A percentile compares a stretch with the other conserved stretches of the same genome.
Evolutionary conservation across 257 asterid species (phyloP).

Genomic region (Craterostigma plantagineum): DNA sequence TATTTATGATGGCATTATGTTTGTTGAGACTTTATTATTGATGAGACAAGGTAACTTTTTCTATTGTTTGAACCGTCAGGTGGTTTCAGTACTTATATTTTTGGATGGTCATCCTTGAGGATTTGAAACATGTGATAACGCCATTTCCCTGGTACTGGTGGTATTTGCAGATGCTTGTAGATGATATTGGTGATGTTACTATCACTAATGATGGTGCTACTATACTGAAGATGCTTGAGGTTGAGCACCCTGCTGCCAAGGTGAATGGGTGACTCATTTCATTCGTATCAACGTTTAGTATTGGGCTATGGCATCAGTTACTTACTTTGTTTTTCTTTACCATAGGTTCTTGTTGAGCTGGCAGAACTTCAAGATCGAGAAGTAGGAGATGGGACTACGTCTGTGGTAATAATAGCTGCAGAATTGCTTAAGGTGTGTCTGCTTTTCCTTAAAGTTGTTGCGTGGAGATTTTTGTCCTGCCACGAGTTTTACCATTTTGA

Average conservation of each 20-base stretch:
- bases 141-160: neutral
- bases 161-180: constrained; percentile 89
- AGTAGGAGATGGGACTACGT: constrained; percentile 98
- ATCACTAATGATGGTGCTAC: constrained; percentile 99
- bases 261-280: constrained; percentile 14
- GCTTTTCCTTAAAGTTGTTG: neutral
- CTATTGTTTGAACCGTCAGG: too few species aligned
- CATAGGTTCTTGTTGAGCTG: constrained; percentile 91
- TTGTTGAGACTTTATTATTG: neutral
- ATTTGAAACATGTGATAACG: too few species aligned
- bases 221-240: constrained; percentile 86
- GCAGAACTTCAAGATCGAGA: constrained; percentile 98
- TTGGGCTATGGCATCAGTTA: neutral
- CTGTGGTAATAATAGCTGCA: constrained; percentile 95
- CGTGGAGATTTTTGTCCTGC: too few species aligned
- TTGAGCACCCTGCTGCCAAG: constrained; percentile 99
- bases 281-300: too few species aligned
- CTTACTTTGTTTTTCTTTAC: constrained; percentile 2
- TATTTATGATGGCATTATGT: neutral
- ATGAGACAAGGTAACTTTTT: too few species aligned
- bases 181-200: constrained; percentile 93
- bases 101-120: too few species aligned
- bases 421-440: constrained; percentile 78
- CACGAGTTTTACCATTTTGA: neutral
- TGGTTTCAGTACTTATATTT: too few species aligned